These are phyloP conservation scores for Thraustochytrium sp. DNA, from an alignment of 352 stramenopile genomes.

Conservation along the genomic window DNA sequence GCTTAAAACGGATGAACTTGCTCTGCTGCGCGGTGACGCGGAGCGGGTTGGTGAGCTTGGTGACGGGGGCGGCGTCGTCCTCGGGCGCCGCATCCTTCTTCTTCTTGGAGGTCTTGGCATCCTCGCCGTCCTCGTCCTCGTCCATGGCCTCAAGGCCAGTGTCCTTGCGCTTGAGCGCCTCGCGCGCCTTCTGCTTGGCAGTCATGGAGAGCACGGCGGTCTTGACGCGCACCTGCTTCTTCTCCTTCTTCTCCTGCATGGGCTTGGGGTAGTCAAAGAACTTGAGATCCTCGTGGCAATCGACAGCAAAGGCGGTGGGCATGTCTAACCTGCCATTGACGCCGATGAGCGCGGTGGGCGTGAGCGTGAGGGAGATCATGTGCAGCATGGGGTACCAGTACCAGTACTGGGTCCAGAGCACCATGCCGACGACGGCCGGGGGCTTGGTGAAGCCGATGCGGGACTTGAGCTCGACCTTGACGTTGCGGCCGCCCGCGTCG, in stretches of 20 bases:
- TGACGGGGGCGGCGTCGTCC: not conserved
- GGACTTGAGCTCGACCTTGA: constrained; percentile 89
- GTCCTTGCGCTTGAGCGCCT: constrained; percentile 41
- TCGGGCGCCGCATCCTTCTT: not conserved
- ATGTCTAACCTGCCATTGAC: constrained; percentile 63
- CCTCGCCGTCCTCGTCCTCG: not conserved
- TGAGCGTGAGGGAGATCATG: constrained; percentile 92
- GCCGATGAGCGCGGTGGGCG: constrained; percentile 89
- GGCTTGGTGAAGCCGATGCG: constrained; percentile 96
- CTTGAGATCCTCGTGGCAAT: constrained; percentile 87
- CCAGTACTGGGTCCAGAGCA: constrained; percentile 97
- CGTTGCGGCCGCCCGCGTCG: constrained; percentile 94
- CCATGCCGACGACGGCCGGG: constrained; percentile 87
- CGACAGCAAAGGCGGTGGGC: constrained; percentile 84
- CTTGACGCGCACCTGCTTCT: constrained; percentile 95
- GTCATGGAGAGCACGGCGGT: constrained; percentile 95
- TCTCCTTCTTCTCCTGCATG: constrained; percentile 97
- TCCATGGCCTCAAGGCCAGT: constrained; percentile 29
- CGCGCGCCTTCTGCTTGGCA: constrained; percentile 85
- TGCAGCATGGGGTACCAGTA: constrained; percentile 99
- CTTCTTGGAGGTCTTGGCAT: not conserved
- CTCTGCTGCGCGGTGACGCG: constrained; percentile 22
- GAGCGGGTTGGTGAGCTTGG: constrained; percentile 41
- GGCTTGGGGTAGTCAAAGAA: constrained; percentile 95
- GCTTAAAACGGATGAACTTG: constrained; percentile 42